Conservation (phyloP, 306 rosid genomes). For the cucumber (Cucumis sativus) region DNA sequence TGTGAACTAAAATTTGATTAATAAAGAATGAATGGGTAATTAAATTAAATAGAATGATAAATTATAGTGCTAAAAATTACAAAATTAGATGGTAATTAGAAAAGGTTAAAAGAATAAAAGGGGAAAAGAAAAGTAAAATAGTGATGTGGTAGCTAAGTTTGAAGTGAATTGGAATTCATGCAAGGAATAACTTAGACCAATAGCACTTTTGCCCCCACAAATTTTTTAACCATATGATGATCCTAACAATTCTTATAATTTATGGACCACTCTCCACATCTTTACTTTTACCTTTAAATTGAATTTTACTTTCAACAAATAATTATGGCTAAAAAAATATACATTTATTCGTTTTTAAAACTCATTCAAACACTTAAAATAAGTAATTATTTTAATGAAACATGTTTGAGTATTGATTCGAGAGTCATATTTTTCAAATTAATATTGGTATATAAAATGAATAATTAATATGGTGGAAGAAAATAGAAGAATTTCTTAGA, state of each 20-base stretch:
- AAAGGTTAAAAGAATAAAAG: background rate
- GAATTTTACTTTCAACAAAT: background rate
- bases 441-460: background rate
- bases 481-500: background rate
- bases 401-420: too few relatives aligned
- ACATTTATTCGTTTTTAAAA: too few relatives aligned
- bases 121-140: background rate
- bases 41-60: background rate
- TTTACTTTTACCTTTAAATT: background rate
- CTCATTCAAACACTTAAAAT: too few relatives aligned
- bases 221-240: background rate
- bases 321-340: too few relatives aligned
- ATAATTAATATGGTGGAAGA: background rate
- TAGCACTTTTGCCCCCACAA: background rate
- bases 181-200: background rate
- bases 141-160: background rate
- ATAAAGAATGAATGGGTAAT: background rate
- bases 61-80: background rate
- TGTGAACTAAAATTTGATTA: background rate
- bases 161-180: background rate
- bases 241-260: background rate
- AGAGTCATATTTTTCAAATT: too few relatives aligned
- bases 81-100: background rate
- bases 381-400: too few relatives aligned
- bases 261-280: background rate